Conservation (phyloP, 1,284 basidiomycete genomes). For the Trichosporon inkin region DNA sequence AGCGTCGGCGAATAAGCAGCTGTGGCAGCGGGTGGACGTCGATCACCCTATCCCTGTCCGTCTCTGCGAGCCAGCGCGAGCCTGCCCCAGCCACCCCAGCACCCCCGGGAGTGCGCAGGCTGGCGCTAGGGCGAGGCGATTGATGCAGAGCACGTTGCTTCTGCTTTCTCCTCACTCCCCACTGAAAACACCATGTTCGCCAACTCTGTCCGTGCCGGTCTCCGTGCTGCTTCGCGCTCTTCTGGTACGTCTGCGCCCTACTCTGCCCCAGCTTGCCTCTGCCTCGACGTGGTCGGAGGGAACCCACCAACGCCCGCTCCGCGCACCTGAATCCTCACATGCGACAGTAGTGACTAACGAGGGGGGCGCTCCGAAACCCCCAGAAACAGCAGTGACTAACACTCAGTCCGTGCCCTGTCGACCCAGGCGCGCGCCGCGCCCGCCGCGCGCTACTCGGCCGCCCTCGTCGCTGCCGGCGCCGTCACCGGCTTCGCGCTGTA, state of each 20-base stretch:
- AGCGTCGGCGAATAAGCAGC: not conserved
- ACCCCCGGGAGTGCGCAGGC: not conserved
- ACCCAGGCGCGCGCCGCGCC: constrained; percentile 32
- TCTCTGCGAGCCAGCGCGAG: not conserved
- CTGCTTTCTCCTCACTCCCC: constrained; percentile 10
- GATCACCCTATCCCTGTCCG: not conserved
- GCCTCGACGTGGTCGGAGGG: no score
- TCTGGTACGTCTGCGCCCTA: constrained; percentile 30
- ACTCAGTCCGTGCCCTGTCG: constrained; percentile 39
- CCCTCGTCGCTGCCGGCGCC: constrained; percentile 30
- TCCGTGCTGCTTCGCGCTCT: constrained; percentile 45
- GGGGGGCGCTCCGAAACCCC: not conserved
- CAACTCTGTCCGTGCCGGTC: constrained; percentile 42
- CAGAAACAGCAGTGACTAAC: not conserved
- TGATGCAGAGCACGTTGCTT: not conserved
- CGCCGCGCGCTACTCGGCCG: constrained; percentile 27
- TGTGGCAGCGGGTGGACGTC: not conserved
- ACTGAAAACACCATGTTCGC: constrained; percentile 34
- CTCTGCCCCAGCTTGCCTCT: not conserved
- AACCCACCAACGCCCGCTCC: not conserved
- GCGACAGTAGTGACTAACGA: not conserved
- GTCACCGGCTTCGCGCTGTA: constrained; percentile 38
- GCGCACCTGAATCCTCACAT: not conserved
- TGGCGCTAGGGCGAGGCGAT: not conserved
- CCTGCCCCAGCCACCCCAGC: not conserved